Evolutionary conservation across 495 filamentous ascomycete genomes (phyloP), one percentile per base, ranked within the genome.

Genomic region (Tuber aestivum): DNA sequence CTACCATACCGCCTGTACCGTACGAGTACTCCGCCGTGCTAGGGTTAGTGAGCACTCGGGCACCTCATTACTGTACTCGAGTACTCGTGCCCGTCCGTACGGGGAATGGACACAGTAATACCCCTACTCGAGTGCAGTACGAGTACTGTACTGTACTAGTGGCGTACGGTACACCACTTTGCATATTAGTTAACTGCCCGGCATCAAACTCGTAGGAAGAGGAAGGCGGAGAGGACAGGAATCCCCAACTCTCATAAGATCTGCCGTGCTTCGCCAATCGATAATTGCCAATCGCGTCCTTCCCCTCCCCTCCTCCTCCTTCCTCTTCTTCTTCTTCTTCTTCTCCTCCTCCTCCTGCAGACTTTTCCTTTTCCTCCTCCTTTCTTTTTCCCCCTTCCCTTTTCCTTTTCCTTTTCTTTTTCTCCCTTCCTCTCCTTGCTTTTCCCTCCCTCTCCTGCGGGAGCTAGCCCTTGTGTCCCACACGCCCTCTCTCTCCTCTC

Each of bases 391-490:
- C n/a, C 9, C 2, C n/a, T 27, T 23, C 5, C 21, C 5, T 48
- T 56, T 56, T 56, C 0, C 20, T 7, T 56, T 56, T 56, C n/a
- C 23, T 65, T 65, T 32, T n/a, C 48, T n/a, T 56, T 56, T n/a
- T 4, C 16, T 12, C 8, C 7, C 56, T 35, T 18, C 0, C 27
- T 35, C 6, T 35, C 48, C 8, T 56, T n/a, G 9, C 48, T 56
- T 56, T 56, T 56, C 23, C 48, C 23, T 56, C 9, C 12, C 35
- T 65, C 14, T 35, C n/a, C 56, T 65, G 56, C 56, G 56, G 56
- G 56, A 65, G 56, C 56, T 65, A 65, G 27, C 56, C n/a, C 27
- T 65, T 16, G 56, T 65, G 27, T 65, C 56, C 56, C 56, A 65
- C 56, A 65, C n/a, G 9, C 27, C 14, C 27, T 65, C 14, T 65